Conservation (phyloP, 1,284 basidiomycete genomes). For the Meira miltonrushii region DNA sequence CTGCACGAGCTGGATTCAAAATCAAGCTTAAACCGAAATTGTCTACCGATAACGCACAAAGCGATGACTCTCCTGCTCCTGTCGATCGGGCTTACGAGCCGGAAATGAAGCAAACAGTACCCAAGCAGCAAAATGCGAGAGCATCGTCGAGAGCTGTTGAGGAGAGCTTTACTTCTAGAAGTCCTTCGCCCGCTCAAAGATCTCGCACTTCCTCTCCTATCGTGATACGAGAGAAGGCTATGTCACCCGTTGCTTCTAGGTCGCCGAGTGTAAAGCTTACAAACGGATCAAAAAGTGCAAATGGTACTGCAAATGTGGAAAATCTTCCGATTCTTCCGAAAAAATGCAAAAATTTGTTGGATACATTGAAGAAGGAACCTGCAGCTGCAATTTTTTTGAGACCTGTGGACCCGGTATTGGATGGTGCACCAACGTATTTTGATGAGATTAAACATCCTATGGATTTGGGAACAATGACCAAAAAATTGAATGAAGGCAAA, state of each 20-base stretch:
- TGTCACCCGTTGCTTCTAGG: background rate
- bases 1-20: constrained; percentile 6
- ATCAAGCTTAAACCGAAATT: constrained; percentile 18
- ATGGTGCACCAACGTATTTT: constrained; percentile 81
- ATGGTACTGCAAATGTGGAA: constrained; percentile 27
- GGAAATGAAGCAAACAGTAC: constrained; percentile 12
- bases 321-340: constrained; percentile 46
- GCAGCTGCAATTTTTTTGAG: constrained; percentile 72
- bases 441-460: constrained; percentile 86
- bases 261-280: background rate
- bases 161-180: constrained; percentile 7
- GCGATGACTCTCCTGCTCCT: background rate
- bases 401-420: constrained; percentile 74
- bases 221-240: background rate
- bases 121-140: background rate
- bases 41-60: constrained; percentile 12
- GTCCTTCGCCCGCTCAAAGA: background rate
- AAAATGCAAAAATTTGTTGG: constrained; percentile 72
- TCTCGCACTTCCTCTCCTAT: constrained; percentile 5
- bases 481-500: constrained; percentile 56
- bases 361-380: constrained; percentile 63
- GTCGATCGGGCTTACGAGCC: background rate
- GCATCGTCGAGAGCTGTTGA: constrained; percentile 20
- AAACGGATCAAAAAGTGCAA: constrained; percentile 4
- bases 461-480: constrained; percentile 81